Evolutionary conservation across 163 green algal genomes (phyloP).

Genomic region (Coccomyxa subellipsoidea): DNA sequence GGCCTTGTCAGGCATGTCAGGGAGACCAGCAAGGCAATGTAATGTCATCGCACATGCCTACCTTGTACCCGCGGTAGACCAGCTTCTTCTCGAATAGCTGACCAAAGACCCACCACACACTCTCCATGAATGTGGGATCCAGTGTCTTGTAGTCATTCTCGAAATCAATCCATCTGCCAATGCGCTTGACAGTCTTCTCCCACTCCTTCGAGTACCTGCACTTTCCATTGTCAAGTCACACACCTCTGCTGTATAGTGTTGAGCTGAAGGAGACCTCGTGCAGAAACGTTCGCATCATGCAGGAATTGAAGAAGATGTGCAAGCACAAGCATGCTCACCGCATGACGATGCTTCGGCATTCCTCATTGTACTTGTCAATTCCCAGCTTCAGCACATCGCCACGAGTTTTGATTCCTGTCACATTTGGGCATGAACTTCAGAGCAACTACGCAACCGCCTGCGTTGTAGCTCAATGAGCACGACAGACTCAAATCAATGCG

Average conservation of each 20-base stretch:
- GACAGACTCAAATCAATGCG: background rate
- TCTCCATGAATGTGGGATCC: constrained; percentile 97
- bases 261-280: background rate
- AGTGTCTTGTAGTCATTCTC: constrained; percentile 99
- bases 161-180: constrained; percentile 99
- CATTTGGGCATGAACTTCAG: background rate
- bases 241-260: too few species aligned
- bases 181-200: constrained; percentile 85
- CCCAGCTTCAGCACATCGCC: constrained; percentile 92
- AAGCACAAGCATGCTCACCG: constrained; percentile 38
- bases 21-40: background rate
- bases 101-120: constrained; percentile 98
- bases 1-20: background rate
- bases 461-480: background rate
- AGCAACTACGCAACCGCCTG: background rate
- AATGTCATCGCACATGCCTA: constrained; percentile 44
- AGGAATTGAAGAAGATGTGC: too few species aligned
- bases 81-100: constrained; percentile 92
- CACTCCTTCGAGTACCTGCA: constrained; percentile 92
- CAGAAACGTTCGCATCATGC: background rate
- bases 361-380: constrained; percentile 99
- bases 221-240: background rate
- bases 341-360: constrained; percentile 99
- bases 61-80: constrained; percentile 98
- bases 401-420: constrained; percentile 78